Percentiles rank a stretch among this genome's conserved stretches.
Evolutionary conservation across 257 asterid species (phyloP).

Genomic region (Solanum medicagineum): DNA sequence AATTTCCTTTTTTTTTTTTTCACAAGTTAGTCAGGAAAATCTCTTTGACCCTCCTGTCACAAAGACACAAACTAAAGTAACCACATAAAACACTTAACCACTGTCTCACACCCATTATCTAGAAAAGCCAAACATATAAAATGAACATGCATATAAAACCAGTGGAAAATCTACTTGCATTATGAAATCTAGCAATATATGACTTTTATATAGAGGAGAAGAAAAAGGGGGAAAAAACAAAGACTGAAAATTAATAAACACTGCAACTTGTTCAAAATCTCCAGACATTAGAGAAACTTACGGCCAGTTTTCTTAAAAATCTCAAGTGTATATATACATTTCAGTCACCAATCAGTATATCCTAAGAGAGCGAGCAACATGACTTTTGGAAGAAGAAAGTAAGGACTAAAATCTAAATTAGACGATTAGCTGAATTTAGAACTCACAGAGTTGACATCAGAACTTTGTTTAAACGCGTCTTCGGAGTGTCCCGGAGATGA

Average conservation of each 20-base stretch:
- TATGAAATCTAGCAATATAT: not conserved
- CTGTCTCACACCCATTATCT: not conserved
- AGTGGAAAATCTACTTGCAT: not conserved
- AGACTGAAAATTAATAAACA: not conserved
- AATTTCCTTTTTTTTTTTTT: not conserved
- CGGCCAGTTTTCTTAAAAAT: not conserved
- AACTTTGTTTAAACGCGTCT: slow-evolving; percentile 12
- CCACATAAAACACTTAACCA: not conserved
- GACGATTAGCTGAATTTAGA: not conserved
- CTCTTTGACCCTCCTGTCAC: not conserved
- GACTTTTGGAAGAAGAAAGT: not conserved
- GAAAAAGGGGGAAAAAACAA: not conserved
- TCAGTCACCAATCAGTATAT: not conserved
- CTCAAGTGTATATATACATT: not conserved
- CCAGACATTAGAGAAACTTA: not conserved
- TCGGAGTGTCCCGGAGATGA: slow-evolving; percentile 15
- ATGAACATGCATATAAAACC: not conserved
- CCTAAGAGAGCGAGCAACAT: not conserved
- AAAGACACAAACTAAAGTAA: not conserved
- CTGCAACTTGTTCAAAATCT: not conserved
- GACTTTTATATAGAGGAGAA: not conserved
- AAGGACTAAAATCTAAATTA: not conserved
- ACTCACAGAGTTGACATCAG: slow-evolving; percentile 31
- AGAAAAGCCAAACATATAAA: not conserved
- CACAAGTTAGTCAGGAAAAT: not conserved